phyloP scores from a whole-genome alignment of 177 flowering plant species.

The Vitis hybrid region DNA sequence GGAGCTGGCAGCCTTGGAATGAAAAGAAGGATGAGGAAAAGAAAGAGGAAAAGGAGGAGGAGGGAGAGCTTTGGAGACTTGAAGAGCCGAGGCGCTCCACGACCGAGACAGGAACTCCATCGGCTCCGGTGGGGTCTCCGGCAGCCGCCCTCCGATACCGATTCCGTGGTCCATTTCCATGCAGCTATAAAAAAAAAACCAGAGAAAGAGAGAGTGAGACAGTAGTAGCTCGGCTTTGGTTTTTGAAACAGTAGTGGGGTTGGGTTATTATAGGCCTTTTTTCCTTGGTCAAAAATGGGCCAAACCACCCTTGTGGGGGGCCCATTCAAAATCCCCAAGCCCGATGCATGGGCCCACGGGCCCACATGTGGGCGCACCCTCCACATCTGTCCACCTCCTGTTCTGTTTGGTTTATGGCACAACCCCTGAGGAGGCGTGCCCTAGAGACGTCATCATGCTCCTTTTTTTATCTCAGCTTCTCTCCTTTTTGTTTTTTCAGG shows the following conservation, averaged over 20 bases:
- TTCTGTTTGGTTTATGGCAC: too few relatives aligned
- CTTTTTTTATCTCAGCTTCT: constrained; percentile 12
- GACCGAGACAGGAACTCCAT: constrained; percentile 97
- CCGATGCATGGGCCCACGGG: too few relatives aligned
- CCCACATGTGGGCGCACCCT: too few relatives aligned
- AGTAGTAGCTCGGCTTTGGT: background rate
- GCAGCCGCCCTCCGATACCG: constrained; percentile 37
- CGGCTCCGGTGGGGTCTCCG: constrained; percentile 75
- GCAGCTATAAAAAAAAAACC: background rate
- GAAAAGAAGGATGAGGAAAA: background rate
- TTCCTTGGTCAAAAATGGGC: too few relatives aligned
- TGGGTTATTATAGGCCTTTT: background rate
- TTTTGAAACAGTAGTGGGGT: background rate
- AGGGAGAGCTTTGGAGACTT: constrained; percentile 71
- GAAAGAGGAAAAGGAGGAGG: constrained; percentile 20
- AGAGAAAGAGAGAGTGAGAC: background rate
- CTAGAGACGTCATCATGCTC: constrained; percentile 29
- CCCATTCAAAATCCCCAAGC: too few relatives aligned
- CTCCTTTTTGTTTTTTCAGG: background rate
- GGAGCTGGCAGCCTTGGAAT: constrained; percentile 11
- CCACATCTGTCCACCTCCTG: too few relatives aligned
- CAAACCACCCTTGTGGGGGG: too few relatives aligned
- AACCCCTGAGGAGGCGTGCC: constrained; percentile 26
- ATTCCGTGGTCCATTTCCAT: constrained; percentile 2
- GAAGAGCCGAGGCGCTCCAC: constrained; percentile 87